Evolutionary conservation across 2,329 filamentous ascomycete genomes (phyloP), one percentile per base, ranked within the genome.

Genomic region (Colletotrichum falcatum): DNA sequence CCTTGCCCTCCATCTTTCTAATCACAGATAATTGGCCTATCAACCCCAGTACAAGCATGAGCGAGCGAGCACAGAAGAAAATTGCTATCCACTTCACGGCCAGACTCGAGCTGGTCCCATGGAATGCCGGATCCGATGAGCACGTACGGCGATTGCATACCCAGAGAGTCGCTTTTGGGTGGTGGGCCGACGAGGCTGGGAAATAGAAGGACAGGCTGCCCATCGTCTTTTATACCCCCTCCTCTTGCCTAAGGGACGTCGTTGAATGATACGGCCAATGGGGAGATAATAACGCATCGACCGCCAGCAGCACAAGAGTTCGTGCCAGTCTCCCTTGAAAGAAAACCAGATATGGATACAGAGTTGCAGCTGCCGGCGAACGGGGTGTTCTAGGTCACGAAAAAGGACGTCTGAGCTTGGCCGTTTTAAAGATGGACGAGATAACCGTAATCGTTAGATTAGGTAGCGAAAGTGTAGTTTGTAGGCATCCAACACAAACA

Each of bases 241-340:
- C n/a, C n/a, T n/a, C 46, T 26, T 49, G 23, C 9, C 11, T 49
- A 83, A 74, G 70, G 73, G 26, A 71, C 73, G 6, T 71, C 76
- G 11, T 75, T 84, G 37, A 72, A 55, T n/a, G 82, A 84, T 72
- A 80, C 79, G 9, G 79, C 81, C 20, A 28, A n/a, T 35, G 9
- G 20, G 9, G 28, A 14, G 8, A 53, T 76, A 58, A 75, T 75
- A 4, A 48, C 14, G 37, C 44, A 9, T 49, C 23, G 46, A 26
- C 23, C 12, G 2, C 46, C 46, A 6, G 78, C 23, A 68, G 68
- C 33, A 12, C 20, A 70, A 63, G 20, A 55, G 68, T 35, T 83
- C 83, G 65, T 75, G 6, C 81, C 83, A n/a, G 76, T 82, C 23
- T 80, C 79, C 9, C 75, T 84, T 4, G 80, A 48, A 82, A 53